Percentiles rank a stretch among this genome's conserved stretches.
phyloP scores from a whole-genome alignment of 345 rosid genomes.

The Pseudoturritis turrita region DNA sequence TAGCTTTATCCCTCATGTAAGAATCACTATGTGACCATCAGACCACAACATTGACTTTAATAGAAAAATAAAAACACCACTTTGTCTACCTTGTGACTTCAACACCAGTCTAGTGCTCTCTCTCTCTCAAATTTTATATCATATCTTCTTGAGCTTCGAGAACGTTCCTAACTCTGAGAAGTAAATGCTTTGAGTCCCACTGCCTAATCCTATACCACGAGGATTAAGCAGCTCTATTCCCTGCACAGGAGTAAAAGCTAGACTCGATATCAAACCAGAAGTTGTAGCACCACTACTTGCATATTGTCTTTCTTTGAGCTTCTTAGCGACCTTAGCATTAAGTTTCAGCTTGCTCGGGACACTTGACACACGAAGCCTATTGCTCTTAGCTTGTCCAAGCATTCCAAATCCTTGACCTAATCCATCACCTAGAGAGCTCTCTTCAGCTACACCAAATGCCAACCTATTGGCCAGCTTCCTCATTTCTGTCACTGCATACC shows the following conservation, averaged over 20 bases:
- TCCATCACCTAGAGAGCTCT: constrained; percentile 88
- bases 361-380: constrained; percentile 68
- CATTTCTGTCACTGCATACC: constrained; percentile 78
- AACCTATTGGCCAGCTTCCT: constrained; percentile 78
- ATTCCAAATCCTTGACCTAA: constrained; percentile 88
- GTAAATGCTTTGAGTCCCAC: constrained; percentile 78
- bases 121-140: background rate
- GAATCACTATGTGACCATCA: constrained; percentile 91
- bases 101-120: background rate
- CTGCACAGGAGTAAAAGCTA: constrained; percentile 81
- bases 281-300: constrained; percentile 59
- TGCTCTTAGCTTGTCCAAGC: constrained; percentile 89
- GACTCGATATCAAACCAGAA: constrained; percentile 69
- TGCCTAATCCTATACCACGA: constrained; percentile 53
- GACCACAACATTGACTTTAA: too few species aligned
- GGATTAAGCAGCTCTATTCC: constrained; percentile 84
- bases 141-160: constrained; percentile 59
- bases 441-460: constrained; percentile 79
- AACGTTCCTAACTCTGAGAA: constrained; percentile 70
- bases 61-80: too few species aligned
- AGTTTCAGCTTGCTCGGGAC: constrained; percentile 84
- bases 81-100: too few species aligned
- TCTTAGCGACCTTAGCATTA: constrained; percentile 73
- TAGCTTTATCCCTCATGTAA: constrained; percentile 70
- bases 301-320: constrained; percentile 65